Conservation (phyloP, 352 stramenopile genomes). For the Aphanomyces stellatus region DNA sequence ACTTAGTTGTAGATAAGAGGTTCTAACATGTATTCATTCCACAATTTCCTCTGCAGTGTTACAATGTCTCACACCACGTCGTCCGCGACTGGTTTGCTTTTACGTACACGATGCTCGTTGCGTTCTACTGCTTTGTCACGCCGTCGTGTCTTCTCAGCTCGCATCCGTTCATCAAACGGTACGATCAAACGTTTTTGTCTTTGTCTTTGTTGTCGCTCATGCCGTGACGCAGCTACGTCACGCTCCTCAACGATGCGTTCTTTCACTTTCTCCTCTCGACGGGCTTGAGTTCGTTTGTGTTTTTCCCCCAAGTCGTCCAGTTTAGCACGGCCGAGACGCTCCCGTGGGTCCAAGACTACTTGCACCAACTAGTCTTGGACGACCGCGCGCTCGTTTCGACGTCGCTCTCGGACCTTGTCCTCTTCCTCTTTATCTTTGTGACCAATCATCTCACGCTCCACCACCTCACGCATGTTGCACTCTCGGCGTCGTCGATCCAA, state of each 20-base stretch:
- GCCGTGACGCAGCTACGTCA: background rate
- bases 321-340: background rate
- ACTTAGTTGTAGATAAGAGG: too few relatives aligned
- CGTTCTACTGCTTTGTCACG: constrained; percentile 11
- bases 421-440: constrained; percentile 17
- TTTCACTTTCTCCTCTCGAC: constrained; percentile 13
- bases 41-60: too few relatives aligned
- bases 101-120: constrained; percentile 9
- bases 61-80: background rate
- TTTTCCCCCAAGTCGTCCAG: background rate
- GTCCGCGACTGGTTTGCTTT: constrained; percentile 1
- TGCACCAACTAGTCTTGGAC: background rate
- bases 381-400: constrained; percentile 6
- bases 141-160: constrained; percentile 7
- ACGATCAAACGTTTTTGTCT: background rate
- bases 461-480: constrained; percentile 2
- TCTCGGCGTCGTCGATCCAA: background rate
- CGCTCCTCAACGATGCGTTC: constrained; percentile 4
- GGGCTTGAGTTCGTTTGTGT: background rate
- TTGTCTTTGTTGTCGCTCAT: background rate
- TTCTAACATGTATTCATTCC: too few relatives aligned
- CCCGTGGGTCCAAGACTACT: background rate
- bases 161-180: constrained; percentile 13
- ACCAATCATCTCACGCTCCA: constrained; percentile 13
- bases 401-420: background rate